Base-by-base conservation (phyloP, 2,329 filamentous ascomycete species). In the Capronia coronata region DNA sequence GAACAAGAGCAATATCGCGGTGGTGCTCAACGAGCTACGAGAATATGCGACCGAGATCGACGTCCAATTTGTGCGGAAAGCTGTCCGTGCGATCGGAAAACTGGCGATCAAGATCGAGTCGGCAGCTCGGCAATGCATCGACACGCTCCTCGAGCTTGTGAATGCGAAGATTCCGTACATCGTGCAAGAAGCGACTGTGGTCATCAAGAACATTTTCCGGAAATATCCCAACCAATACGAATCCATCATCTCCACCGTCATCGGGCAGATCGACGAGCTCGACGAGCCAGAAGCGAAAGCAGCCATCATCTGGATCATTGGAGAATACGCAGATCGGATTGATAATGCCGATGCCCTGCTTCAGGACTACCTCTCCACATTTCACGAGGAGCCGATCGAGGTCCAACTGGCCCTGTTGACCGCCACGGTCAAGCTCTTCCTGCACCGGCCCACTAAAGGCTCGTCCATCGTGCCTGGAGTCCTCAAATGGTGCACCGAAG, bases 141-240 rank as follows among this genome's bases (percentile, higher is more conserved):
- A 91, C 63, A 84, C 94, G 4, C 76, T 98, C 0, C 77, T 98
- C 16, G 89, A 96, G 56, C 79, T 98, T 34, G 93, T 98, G 40
- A 85, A 90, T 22, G 97, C 93, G n/a, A 97, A 97, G 71, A 84
- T 98, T 47, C 94, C 90, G 0, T 98, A 98, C 65, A 98, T 98
- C 59, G 93, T 98, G 1, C 93, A 98, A 69, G 93, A 98, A 73
- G 93, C 93, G 13, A 98, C 93, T 0, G 93, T 98, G 3, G 93
- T 98, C 21, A 98, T 98, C 64, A 86, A 89, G 59, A 98, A 98
- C 68, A 98, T 98, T 63, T 98, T 98, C 78, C 84, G 93, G 60
- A 97, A 97, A 71, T 98, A 98, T 63, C 93, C 93, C 7, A 96
- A 98, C 66, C 88, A 96, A 66, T 98, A 98, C 69, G 93, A 98